Conservation (phyloP, 2,329 filamentous ascomycete genomes). For the Fusarium proliferatum region DNA sequence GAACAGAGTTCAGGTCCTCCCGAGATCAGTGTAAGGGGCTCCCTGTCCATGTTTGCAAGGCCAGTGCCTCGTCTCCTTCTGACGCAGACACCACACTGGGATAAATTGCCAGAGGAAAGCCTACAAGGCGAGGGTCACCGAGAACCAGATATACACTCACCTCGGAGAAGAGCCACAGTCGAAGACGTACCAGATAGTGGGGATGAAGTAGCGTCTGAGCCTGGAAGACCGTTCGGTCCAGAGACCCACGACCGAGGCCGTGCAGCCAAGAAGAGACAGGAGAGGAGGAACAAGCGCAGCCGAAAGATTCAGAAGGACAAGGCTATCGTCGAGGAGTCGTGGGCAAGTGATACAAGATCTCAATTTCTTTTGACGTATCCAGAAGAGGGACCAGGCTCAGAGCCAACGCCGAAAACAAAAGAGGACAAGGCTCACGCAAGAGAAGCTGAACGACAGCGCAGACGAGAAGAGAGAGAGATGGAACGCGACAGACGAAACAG, state of each 20-base stretch:
- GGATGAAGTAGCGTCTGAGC: background rate
- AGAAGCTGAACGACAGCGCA: background rate
- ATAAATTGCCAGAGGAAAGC: accelerated
- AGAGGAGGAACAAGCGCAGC: background rate
- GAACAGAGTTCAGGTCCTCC: accelerated
- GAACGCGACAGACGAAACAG: background rate
- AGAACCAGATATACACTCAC: accelerated
- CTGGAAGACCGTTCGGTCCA: accelerated
- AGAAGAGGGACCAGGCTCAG: accelerated
- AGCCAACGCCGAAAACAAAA: background rate
- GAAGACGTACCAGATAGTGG: background rate
- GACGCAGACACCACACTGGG: background rate
- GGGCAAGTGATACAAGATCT: accelerated
- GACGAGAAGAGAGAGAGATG: background rate
- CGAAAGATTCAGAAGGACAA: background rate
- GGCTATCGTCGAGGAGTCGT: background rate
- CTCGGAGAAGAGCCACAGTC: background rate
- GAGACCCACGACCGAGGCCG: background rate
- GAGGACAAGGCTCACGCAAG: background rate
- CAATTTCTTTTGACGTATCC: background rate
- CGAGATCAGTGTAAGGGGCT: background rate
- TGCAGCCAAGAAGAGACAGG: background rate
- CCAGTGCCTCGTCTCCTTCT: background rate
- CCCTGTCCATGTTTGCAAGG: too few relatives aligned
- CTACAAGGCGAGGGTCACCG: accelerated